A percentile compares a stretch with the other conserved stretches of the same genome.
phyloP scores from a whole-genome alignment of 257 asterid genomes.

The Capsicum chinense region DNA sequence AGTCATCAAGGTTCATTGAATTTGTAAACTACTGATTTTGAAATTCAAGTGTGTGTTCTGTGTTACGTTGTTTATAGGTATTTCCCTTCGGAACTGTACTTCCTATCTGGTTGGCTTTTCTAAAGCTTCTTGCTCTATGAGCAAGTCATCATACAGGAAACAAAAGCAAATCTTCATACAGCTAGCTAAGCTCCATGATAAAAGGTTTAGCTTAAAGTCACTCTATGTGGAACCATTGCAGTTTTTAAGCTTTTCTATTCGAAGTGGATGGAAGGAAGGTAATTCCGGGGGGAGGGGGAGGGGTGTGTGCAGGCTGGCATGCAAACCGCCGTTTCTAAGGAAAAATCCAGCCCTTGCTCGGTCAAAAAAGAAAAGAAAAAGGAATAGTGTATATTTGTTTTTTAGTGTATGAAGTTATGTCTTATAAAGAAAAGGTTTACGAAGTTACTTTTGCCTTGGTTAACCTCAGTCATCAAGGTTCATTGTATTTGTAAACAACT shows the following conservation, averaged over 20 bases:
- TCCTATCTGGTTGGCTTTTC: constrained; percentile 4
- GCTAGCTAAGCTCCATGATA: background rate
- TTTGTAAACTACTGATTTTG: background rate
- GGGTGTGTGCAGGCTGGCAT: background rate
- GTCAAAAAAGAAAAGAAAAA: background rate
- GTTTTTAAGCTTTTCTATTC: background rate
- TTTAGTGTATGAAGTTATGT: background rate
- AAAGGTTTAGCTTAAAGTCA: background rate
- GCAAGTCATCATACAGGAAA: background rate
- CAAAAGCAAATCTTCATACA: background rate
- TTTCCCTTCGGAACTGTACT: background rate
- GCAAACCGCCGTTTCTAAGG: background rate
- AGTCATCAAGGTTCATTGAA: background rate
- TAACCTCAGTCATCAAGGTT: background rate
- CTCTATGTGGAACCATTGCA: background rate
- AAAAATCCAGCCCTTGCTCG: background rate
- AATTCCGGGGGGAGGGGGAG: background rate
- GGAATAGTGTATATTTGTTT: background rate
- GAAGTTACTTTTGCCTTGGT: background rate
- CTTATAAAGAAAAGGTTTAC: background rate
- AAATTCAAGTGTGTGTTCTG: background rate
- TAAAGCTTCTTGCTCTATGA: background rate
- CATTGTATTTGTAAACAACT: background rate
- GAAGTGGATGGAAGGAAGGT: background rate
- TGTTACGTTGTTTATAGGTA: background rate